These are phyloP conservation scores for Rosa multiflora DNA, from an alignment of 306 rosid species.

Conservation along the genomic window DNA sequence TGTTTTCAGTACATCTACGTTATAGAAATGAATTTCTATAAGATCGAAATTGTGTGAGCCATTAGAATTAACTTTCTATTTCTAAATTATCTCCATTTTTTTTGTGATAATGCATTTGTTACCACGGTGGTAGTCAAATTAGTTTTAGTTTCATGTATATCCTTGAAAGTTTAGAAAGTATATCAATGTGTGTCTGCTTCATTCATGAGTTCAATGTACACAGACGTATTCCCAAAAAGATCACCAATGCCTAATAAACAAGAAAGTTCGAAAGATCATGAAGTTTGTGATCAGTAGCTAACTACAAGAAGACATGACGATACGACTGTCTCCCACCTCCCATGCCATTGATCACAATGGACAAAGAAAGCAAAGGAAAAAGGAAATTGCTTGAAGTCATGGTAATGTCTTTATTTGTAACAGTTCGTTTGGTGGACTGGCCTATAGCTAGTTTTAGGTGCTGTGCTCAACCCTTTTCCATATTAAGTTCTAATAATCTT, in stretches of 20 bases:
- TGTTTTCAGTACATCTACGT: too few relatives aligned
- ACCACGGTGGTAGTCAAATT: not conserved
- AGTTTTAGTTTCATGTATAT: not conserved
- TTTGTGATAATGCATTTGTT: too few relatives aligned
- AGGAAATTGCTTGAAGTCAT: slow-evolving; percentile 6
- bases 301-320: slow-evolving; percentile 34
- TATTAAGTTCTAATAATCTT: not conserved
- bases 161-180: not conserved
- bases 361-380: slow-evolving; percentile 16
- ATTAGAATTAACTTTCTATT: too few relatives aligned
- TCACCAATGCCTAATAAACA: not conserved
- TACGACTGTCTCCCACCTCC: slow-evolving; percentile 31
- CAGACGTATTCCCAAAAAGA: not conserved
- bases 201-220: not conserved
- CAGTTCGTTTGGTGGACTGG: not conserved
- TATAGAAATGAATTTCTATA: too few relatives aligned
- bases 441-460: not conserved
- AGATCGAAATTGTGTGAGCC: too few relatives aligned
- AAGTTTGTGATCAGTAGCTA: slow-evolving; percentile 27
- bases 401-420: not conserved
- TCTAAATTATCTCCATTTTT: too few relatives aligned
- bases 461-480: not conserved
- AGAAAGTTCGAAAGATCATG: not conserved
- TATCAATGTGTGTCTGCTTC: not conserved
- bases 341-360: slow-evolving; percentile 18